Base-by-base conservation (phyloP, 2,329 filamentous ascomycete species). In the Trichoderma lentiforme region DNA sequence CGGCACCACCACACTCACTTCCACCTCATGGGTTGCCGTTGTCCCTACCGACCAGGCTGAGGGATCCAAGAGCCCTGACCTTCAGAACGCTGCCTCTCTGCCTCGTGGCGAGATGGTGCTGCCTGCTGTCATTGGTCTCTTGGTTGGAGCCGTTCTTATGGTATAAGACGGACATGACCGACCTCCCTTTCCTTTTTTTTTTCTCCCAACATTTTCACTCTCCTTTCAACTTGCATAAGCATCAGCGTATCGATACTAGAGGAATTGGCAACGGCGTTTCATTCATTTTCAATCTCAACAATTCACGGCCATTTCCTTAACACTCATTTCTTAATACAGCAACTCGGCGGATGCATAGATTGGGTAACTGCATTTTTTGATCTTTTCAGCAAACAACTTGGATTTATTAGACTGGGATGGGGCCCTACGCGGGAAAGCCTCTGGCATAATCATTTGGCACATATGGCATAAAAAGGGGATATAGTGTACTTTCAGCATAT, bases 1-100 rank as follows among this genome's bases (percentile, higher is more conserved):
- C 30, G 82, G 80, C 36, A 79, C 84, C 68, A 82, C 82, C 3
- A 81, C 83, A 14, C 78, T 87, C 63, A 87, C 85, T 12, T 82
- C 82, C n/a, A 87, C 86, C 1, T 85, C 85, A 0, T 85, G 81
- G 76, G 85, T 87, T 3, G 82, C 80, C 26, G 83, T 84, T 51
- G 80, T 82, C 12, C 82, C 84, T 1, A 79, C 81, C 1, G 74
- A 77, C 26, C 74, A 78, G 34, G 70, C 79, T 11, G 78, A 78
- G n/a, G 73, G 74, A 26, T 71, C 75, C 71, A 75, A 75, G 69
- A 76, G 77, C 53, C 79, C 82, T 43, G 78, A 77, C 34, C 77
- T 85, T 34, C 83, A 85, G 74, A 82, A 82, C 73, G 80, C 76
- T 4, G 82, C 80, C 21, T 73, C 73, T 12, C 75, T 73, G 26